A percentile compares a stretch with the other conserved stretches of the same genome.
phyloP scores from a whole-genome alignment of 2,329 filamentous ascomycete species.

The Aspergillus sp. region DNA sequence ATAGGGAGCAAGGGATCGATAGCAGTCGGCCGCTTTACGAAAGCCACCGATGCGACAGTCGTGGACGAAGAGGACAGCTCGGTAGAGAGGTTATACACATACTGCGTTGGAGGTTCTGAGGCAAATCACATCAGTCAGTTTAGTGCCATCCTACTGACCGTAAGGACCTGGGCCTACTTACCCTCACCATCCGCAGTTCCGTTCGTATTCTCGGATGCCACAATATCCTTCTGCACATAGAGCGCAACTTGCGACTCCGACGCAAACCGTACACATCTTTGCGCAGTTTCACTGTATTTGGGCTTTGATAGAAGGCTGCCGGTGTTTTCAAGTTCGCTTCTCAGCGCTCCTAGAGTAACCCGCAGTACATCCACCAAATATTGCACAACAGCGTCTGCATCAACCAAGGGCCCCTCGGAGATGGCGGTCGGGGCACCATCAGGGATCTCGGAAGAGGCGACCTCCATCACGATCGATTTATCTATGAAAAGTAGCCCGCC shows the following conservation, averaged over 20 bases:
- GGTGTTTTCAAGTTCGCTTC: constrained; percentile 73
- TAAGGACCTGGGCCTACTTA: constrained; percentile 29
- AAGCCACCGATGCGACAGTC: constrained; percentile 82
- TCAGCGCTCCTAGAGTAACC: constrained; percentile 71
- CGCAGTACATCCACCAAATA: constrained; percentile 70
- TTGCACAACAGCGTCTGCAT: constrained; percentile 69
- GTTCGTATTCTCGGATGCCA: constrained; percentile 53
- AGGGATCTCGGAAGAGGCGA: constrained; percentile 35
- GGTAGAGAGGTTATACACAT: constrained; percentile 75
- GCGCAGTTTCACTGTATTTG: constrained; percentile 74
- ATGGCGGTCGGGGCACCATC: constrained; percentile 35
- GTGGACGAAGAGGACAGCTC: constrained; percentile 74
- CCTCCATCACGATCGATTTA: constrained; percentile 33
- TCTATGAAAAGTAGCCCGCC: constrained; percentile 24
- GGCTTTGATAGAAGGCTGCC: constrained; percentile 79
- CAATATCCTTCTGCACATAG: constrained; percentile 80
- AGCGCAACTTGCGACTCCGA: constrained; percentile 82
- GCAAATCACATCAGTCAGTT: neutral
- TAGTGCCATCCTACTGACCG: neutral
- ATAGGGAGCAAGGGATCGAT: constrained; percentile 82
- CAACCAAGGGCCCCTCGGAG: constrained; percentile 47
- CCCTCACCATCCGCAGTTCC: constrained; percentile 40
- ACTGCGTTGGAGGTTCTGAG: constrained; percentile 43
- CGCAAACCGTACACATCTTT: constrained; percentile 85
- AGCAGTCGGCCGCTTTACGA: constrained; percentile 85